Percentiles rank a stretch among this genome's conserved stretches.
phyloP scores from a whole-genome alignment of 2,329 filamentous ascomycete species.

The Aaosphaeria arxii region DNA sequence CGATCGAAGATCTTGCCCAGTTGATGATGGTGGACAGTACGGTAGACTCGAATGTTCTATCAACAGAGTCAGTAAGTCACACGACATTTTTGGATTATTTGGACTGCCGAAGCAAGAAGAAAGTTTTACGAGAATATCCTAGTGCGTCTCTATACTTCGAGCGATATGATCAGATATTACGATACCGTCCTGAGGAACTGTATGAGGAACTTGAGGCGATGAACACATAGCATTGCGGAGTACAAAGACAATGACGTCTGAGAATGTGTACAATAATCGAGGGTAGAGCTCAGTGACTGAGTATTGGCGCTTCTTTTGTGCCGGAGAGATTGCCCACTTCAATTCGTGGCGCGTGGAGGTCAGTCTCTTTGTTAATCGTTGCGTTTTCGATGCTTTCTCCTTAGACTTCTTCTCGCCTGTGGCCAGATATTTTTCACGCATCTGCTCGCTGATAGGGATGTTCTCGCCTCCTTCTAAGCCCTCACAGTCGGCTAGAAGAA shows the following conservation, averaged over 20 bases:
- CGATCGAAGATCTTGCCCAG: slow-evolving; percentile 2
- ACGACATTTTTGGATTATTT: background rate
- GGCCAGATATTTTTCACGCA: background rate
- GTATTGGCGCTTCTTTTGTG: slow-evolving; percentile 21
- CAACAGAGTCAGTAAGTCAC: background rate
- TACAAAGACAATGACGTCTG: slow-evolving; percentile 42
- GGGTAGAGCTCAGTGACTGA: slow-evolving; percentile 40
- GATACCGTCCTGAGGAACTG: too few species aligned
- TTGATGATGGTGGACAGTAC: slow-evolving; percentile 1
- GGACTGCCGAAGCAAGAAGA: background rate
- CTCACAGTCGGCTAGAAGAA: slow-evolving; percentile 54
- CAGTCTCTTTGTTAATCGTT: background rate
- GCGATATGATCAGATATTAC: too few species aligned
- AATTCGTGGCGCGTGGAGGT: background rate
- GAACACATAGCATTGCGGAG: slow-evolving; percentile 33
- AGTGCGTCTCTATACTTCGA: too few species aligned
- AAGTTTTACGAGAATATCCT: too few species aligned
- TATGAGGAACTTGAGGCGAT: too few species aligned
- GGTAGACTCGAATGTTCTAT: slow-evolving; percentile 3
- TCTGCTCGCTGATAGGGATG: slow-evolving; percentile 19
- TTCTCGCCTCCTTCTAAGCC: slow-evolving; percentile 50
- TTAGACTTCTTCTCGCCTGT: background rate
- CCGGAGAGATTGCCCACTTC: slow-evolving; percentile 1
- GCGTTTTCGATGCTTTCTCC: background rate
- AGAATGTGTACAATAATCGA: slow-evolving; percentile 40